These are phyloP conservation scores for Auricularia sp. DNA, from an alignment of 768 basidiomycete species.

Conservation along the genomic window DNA sequence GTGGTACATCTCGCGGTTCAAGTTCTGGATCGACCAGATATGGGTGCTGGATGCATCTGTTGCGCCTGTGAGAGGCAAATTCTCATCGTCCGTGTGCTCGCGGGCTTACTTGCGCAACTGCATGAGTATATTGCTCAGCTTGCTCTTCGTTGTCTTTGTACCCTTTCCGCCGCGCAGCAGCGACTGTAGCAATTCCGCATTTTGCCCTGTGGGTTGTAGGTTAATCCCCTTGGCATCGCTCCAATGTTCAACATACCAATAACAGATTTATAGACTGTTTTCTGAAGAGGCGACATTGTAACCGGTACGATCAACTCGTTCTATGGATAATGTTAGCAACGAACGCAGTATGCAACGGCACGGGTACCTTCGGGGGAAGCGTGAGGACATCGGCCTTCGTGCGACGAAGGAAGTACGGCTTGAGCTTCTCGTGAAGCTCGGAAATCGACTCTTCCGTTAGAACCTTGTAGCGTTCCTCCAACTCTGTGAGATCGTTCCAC, in stretches of 20 bases:
- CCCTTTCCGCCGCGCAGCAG: slow-evolving; percentile 32
- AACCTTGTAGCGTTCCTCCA: slow-evolving; percentile 66
- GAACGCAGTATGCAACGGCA: too few relatives aligned
- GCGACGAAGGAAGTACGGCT: slow-evolving; percentile 86
- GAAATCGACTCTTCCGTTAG: slow-evolving; percentile 74
- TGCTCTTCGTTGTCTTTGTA: slow-evolving; percentile 26
- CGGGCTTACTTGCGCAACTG: slow-evolving; percentile 67
- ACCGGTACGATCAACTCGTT: slow-evolving; percentile 89
- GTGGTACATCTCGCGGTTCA: slow-evolving; percentile 54
- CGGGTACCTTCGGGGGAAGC: slow-evolving; percentile 75
- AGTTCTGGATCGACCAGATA: slow-evolving; percentile 75
- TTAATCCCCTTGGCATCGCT: slow-evolving; percentile 9
- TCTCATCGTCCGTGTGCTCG: background rate
- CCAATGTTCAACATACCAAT: slow-evolving; percentile 42
- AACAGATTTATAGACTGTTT: slow-evolving; percentile 79
- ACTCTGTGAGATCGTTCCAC: slow-evolving; percentile 64
- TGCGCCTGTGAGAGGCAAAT: background rate
- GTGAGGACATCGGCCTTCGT: slow-evolving; percentile 89
- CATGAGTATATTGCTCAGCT: slow-evolving; percentile 79
- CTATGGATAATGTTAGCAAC: slow-evolving; percentile 26
- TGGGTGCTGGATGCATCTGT: slow-evolving; percentile 83
- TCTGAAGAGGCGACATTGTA: slow-evolving; percentile 78
- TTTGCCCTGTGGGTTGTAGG: slow-evolving; percentile 43
- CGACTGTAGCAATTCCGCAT: slow-evolving; percentile 53
- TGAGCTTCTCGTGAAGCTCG: slow-evolving; percentile 63